Conservation (phyloP, 2,329 filamentous ascomycete species). For the Magnaporthiopsis incrustans region DNA sequence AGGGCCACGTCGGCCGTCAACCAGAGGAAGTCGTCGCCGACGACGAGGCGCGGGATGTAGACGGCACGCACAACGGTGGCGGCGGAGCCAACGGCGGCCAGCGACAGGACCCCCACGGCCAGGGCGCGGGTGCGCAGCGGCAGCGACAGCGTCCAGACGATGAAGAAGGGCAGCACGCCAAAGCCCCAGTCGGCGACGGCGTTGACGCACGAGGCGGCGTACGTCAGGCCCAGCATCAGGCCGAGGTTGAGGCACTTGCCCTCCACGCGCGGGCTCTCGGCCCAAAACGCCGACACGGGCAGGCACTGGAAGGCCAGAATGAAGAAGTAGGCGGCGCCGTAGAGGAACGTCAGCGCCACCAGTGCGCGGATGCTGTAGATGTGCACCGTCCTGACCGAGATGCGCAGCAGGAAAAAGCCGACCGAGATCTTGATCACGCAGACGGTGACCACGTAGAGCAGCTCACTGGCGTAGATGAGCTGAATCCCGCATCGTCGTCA, state of each 20-base stretch:
- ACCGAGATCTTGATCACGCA: constrained; percentile 31
- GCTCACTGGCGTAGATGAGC: constrained; percentile 10
- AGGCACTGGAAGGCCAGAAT: constrained; percentile 31
- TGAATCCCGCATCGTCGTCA: background rate
- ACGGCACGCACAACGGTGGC: constrained; percentile 35
- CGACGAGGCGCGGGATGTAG: constrained; percentile 28
- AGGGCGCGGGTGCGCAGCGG: constrained; percentile 13
- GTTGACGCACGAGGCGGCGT: constrained; percentile 29
- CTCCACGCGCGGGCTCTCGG: constrained; percentile 16
- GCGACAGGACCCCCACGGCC: constrained; percentile 19
- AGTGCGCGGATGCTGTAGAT: constrained; percentile 23
- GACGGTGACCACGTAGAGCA: constrained; percentile 27
- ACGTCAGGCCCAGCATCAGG: constrained; percentile 16
- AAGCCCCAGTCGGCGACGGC: constrained; percentile 32
- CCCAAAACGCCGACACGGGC: constrained; percentile 26
- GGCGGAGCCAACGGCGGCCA: constrained; percentile 25
- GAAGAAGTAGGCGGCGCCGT: constrained; percentile 28
- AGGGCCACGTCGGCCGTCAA: constrained; percentile 34
- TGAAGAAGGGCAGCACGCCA: constrained; percentile 29
- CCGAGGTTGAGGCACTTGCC: constrained; percentile 15
- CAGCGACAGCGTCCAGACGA: constrained; percentile 29
- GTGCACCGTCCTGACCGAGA: constrained; percentile 20
- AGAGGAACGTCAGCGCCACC: constrained; percentile 22
- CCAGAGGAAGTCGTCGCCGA: constrained; percentile 33
- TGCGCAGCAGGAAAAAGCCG: constrained; percentile 29